phyloP scores from a whole-genome alignment of 2,329 filamentous ascomycete genomes.

The Lecanicillium sp. region DNA sequence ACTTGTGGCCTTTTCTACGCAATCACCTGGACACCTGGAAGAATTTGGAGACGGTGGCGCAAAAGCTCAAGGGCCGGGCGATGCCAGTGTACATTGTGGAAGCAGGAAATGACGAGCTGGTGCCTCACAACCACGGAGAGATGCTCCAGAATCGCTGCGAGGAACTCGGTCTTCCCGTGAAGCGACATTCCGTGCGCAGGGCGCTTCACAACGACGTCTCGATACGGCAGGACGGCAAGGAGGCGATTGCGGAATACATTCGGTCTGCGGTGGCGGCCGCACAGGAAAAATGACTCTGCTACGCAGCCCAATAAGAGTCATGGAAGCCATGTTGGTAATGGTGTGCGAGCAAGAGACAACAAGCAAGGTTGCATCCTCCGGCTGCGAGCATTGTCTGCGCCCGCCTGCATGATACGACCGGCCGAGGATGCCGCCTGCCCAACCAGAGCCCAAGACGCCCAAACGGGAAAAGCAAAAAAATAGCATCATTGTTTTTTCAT shows the following conservation, averaged over 20 bases:
- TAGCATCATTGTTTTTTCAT: background rate
- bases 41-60: conserved; percentile 41
- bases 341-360: too few relatives aligned
- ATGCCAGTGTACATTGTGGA: conserved; percentile 46
- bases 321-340: too few relatives aligned
- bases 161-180: conserved; percentile 40
- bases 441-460: background rate
- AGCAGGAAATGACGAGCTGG: conserved; percentile 53
- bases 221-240: conserved; percentile 38
- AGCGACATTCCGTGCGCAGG: conserved; percentile 37
- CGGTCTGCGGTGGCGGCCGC: conserved; percentile 16
- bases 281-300: background rate
- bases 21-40: conserved; percentile 53
- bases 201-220: conserved; percentile 55
- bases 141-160: conserved; percentile 41
- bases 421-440: too few relatives aligned
- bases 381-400: too few relatives aligned
- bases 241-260: conserved; percentile 40
- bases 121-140: conserved; percentile 45
- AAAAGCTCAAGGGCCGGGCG: conserved; percentile 16
- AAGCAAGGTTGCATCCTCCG: background rate
- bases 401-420: too few relatives aligned
- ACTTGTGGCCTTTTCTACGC: conserved; percentile 67
- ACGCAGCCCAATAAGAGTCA: too few relatives aligned
- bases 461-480: background rate